Base-by-base conservation (phyloP, 2,329 filamentous ascomycete species). In the Trichoderma gracile region DNA sequence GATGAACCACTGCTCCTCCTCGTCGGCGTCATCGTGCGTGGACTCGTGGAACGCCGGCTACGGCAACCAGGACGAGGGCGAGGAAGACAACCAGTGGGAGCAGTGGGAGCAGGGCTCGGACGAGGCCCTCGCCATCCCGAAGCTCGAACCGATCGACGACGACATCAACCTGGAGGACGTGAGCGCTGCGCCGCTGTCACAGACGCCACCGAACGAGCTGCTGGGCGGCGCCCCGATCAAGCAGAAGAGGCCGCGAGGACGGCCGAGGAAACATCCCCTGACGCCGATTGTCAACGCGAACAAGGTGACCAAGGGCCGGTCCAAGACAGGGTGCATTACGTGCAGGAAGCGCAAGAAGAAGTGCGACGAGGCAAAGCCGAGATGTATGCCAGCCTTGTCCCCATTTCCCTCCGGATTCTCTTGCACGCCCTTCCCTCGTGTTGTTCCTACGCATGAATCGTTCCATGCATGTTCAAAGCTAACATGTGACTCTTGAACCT, bases 231-330 rank as follows among this genome's bases (percentile, higher is more conserved):
- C 73, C 1, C 73, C 77, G 27, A 69, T 76, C 21, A 85, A 84
- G 69, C 73, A 76, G 43, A 89, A 89, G 77, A 82, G 89, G 71
- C 89, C 89, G 70, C 86, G 93, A 72, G 93, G 93, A 40, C 84
- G 93, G 62, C 93, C 93, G 57, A 84, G 92, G 76, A 96, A 96
- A 78, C 87, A 93, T 70, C 90, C 91, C 45, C 79, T 90, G 19
- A 83, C 82, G 8, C 83, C 86, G 1, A 82, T 84, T 42, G 72
- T 80, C 17, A 78, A 81, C 19, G 78, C 86, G 56, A 85, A 84
- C 71, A 96, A 95, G 73, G 78, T 91, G 58, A 87, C 91, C 65
- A 96, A 96, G 74, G 91, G 91, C 21, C 80, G 87, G 58, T 89
- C 87, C 59, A 89, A 89, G 77, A 89, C 87, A 1, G 87, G 87